Conservation (phyloP, 2,329 filamentous ascomycete genomes). For the Pseudopithomyces maydicus region DNA sequence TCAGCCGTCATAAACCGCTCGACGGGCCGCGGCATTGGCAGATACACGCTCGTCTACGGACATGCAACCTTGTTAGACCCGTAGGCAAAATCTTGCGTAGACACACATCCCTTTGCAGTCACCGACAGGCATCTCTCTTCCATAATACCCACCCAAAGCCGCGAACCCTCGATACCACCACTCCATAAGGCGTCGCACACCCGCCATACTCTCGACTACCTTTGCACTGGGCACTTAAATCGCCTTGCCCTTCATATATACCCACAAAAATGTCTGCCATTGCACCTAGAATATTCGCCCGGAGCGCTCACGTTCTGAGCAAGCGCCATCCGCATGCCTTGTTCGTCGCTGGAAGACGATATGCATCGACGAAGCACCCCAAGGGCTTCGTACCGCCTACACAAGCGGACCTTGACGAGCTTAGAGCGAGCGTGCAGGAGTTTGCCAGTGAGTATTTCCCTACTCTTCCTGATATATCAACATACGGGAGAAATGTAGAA, state of each 20-base stretch:
- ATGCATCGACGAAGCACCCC: slow-evolving; percentile 72
- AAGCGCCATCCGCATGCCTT: slow-evolving; percentile 23
- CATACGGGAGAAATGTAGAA: no score
- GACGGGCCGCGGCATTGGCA: slow-evolving; percentile 19
- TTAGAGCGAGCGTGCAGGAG: slow-evolving; percentile 83
- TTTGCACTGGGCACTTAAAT: not conserved
- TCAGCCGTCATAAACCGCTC: slow-evolving; percentile 24
- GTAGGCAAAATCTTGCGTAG: not conserved
- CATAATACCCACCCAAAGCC: not conserved
- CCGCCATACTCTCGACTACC: slow-evolving; percentile 2
- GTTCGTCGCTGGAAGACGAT: slow-evolving; percentile 30
- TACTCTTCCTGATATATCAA: not conserved
- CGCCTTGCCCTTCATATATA: not conserved
- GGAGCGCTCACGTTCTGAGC: slow-evolving; percentile 44
- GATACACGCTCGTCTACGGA: slow-evolving; percentile 10
- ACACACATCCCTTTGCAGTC: not conserved
- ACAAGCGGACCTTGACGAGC: slow-evolving; percentile 74
- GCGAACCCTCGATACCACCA: not conserved
- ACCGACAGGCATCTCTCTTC: not conserved
- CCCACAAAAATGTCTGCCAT: slow-evolving; percentile 37
- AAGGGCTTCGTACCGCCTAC: slow-evolving; percentile 71
- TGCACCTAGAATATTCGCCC: slow-evolving; percentile 42
- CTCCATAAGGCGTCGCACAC: not conserved
- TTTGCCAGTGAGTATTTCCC: slow-evolving; percentile 65
- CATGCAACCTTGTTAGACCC: slow-evolving; percentile 2